Evolutionary conservation across 768 basidiomycete species (phyloP), one percentile per base, ranked within the genome.

Genomic region (Arthromyces matolae): DNA sequence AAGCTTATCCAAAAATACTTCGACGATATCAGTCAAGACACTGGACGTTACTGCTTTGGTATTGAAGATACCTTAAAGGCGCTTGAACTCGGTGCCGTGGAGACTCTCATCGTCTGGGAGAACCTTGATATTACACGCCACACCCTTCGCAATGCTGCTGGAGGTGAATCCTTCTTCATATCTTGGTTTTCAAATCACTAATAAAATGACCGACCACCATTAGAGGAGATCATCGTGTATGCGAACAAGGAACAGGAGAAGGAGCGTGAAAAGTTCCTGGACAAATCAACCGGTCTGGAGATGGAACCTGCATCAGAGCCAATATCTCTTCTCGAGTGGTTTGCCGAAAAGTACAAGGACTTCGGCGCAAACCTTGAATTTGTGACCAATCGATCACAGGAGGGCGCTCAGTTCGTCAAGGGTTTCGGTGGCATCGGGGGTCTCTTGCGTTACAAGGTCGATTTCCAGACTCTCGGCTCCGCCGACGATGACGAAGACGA

Each of bases 341-440:
- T 98, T 65, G 86, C 96, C 36, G 96, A 98, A 65, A 93, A 94
- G 64, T 99, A 98, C 77, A 93, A 91, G 66, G 92, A 95, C 33
- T 98, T 97, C 63, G 96, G 95, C 52, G 91, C 95, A 42, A 85
- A 86, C 57, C 83, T 97, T 51, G 93, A 94, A 71, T 97, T 98
- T 64, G 84, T 98, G 35, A 95, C 94, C 54, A 93, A 97, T 71
- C 83, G 86, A 44, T 94, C 93, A 7, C 95, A 97, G 65, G 95
- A 99, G 65, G 95, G 95, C 25, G 89, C 91, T 27, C 94, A 97
- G 65, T 98, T 96, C 72, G 93, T 95, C 60, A 95, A 94, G 66
- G 95, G 95, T 33, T 98, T 99, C 60, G 95, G 95, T 67, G 95
- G 96, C 20, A 97, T 99, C 57, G 95, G 96, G 23, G 95, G 94